Percentiles rank a stretch among this genome's conserved stretches.
Evolutionary conservation across 306 rosid genomes (phyloP).

Genomic region (Pyrus communis): DNA sequence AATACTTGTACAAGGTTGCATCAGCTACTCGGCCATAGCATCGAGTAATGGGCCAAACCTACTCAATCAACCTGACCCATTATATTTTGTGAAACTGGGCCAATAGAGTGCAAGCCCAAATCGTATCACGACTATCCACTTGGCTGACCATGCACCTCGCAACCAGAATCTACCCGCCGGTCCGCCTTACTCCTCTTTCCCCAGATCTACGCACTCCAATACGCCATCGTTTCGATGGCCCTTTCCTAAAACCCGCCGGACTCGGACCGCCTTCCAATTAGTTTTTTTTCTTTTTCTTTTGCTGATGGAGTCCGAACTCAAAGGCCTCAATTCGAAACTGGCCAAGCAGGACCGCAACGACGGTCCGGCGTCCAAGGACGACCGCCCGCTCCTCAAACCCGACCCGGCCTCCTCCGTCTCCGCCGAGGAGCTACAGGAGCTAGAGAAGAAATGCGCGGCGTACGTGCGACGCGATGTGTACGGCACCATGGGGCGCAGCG

Average conservation of each 20-base stretch:
- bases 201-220: neutral
- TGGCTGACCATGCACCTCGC: neutral
- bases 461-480: conserved; percentile 66
- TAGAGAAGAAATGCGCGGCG: conserved; percentile 76
- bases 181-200: neutral
- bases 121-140: neutral
- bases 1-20: too few relatives aligned
- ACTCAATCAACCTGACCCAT: too few relatives aligned
- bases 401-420: conserved; percentile 24
- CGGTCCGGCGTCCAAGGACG: conserved; percentile 30
- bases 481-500: conserved; percentile 94
- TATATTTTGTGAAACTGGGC: neutral
- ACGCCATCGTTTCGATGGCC: conserved; percentile 2
- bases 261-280: neutral
- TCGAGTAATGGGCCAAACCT: too few relatives aligned
- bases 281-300: too few relatives aligned
- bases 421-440: conserved; percentile 37
- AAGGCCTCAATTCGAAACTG: conserved; percentile 44
- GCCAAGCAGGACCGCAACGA: conserved; percentile 16
- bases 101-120: neutral
- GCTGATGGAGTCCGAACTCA: conserved; percentile 57
- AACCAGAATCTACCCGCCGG: neutral
- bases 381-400: conserved; percentile 70
- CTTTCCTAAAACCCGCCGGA: neutral
- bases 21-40: too few relatives aligned